phyloP scores from a whole-genome alignment of 2,329 filamentous ascomycete species.

The Fusarium concolor region DNA sequence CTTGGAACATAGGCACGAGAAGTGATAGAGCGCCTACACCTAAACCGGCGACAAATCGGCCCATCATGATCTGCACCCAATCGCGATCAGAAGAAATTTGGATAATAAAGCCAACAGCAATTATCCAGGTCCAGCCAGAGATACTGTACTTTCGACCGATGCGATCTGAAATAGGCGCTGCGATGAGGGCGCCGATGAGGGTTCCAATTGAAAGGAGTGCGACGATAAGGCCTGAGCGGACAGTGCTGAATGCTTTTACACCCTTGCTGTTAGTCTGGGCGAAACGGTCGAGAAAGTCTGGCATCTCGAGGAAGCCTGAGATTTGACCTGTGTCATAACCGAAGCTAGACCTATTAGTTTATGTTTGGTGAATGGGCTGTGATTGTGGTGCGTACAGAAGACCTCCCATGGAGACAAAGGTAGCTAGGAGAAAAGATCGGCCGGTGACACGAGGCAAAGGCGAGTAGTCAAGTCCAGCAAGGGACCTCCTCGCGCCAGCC shows the following conservation, averaged over 20 bases:
- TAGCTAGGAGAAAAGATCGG: slow-evolving; percentile 53
- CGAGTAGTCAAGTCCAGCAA: slow-evolving; percentile 58
- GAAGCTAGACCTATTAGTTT: slow-evolving; percentile 42
- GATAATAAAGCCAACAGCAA: slow-evolving; percentile 74
- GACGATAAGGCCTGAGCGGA: slow-evolving; percentile 69
- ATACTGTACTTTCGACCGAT: slow-evolving; percentile 74
- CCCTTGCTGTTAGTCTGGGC: slow-evolving; percentile 56
- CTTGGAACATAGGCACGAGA: slow-evolving; percentile 78
- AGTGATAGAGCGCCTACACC: slow-evolving; percentile 75
- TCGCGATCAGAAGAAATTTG: slow-evolving; percentile 66
- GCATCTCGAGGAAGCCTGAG: slow-evolving; percentile 68
- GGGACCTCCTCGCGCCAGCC: slow-evolving; percentile 48
- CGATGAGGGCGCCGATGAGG: slow-evolving; percentile 68
- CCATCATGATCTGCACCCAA: slow-evolving; percentile 76
- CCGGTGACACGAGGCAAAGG: slow-evolving; percentile 56
- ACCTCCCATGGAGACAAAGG: slow-evolving; percentile 59
- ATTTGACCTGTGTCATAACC: slow-evolving; percentile 66
- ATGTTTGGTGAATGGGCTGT: not conserved
- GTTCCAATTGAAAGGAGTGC: slow-evolving; percentile 69
- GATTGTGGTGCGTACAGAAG: slow-evolving; percentile 51
- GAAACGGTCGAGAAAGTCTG: slow-evolving; percentile 66
- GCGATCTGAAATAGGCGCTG: slow-evolving; percentile 72
- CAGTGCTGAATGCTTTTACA: slow-evolving; percentile 60
- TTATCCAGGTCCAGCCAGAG: slow-evolving; percentile 69
- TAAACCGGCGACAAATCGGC: slow-evolving; percentile 72